Evolutionary conservation across 192 early-diverging fungal species (phyloP).

Genomic region (Diversispora eburnea): DNA sequence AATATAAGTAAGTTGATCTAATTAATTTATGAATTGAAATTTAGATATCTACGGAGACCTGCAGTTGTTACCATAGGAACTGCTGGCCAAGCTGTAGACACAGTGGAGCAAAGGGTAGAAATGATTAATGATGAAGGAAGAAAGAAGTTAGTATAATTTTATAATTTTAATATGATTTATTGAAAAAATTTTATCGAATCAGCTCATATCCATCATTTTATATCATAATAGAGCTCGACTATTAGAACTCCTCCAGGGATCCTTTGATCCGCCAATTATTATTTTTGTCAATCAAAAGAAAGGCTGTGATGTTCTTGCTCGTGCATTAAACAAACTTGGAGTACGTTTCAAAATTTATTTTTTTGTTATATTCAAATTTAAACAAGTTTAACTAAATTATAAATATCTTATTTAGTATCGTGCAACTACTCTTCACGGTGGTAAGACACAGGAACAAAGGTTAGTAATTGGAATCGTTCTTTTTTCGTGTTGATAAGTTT

Average conservation of each 20-base stretch:
- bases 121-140: slow-evolving; percentile 80
- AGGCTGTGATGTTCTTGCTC: slow-evolving; percentile 78
- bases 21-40: background rate
- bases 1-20: background rate
- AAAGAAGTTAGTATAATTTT: slow-evolving; percentile 61
- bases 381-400: background rate
- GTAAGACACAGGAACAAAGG: slow-evolving; percentile 95
- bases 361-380: background rate
- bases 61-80: slow-evolving; percentile 95
- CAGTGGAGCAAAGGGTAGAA: slow-evolving; percentile 94
- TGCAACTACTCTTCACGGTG: slow-evolving; percentile 85
- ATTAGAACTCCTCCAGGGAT: slow-evolving; percentile 67
- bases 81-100: slow-evolving; percentile 94
- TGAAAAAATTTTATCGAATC: background rate
- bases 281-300: slow-evolving; percentile 99
- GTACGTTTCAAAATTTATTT: slow-evolving; percentile 31
- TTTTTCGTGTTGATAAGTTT: background rate
- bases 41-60: slow-evolving; percentile 76
- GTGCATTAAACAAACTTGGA: slow-evolving; percentile 72
- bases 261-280: slow-evolving; percentile 84
- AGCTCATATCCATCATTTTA: slow-evolving; percentile 17
- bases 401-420: slow-evolving; percentile 44
- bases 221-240: slow-evolving; percentile 59
- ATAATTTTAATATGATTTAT: background rate
- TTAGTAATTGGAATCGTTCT: background rate